Conservation (phyloP, 441 rosid genomes). For the Arabidopsis hybrid region DNA sequence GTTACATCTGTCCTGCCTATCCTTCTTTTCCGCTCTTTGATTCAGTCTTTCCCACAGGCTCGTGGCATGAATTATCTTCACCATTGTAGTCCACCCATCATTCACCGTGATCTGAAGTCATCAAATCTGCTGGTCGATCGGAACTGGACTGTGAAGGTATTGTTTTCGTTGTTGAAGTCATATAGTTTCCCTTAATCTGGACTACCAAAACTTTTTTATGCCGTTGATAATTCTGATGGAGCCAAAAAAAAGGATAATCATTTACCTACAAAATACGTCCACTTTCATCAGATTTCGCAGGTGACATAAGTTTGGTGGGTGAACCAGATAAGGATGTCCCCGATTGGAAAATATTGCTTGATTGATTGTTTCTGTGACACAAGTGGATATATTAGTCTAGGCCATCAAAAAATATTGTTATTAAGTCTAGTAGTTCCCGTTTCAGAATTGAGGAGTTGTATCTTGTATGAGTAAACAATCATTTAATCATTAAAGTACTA, state of each 20-base stretch:
- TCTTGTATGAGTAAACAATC: slow-evolving; percentile 4
- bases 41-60: slow-evolving; percentile 57
- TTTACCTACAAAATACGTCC: slow-evolving; percentile 18
- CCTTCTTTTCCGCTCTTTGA: slow-evolving; percentile 23
- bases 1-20: slow-evolving; percentile 26
- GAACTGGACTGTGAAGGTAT: slow-evolving; percentile 95
- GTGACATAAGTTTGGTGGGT: background rate
- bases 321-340: background rate
- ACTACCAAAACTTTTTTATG: background rate
- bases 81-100: slow-evolving; percentile 85
- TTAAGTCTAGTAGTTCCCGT: slow-evolving; percentile 1
- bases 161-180: slow-evolving; percentile 20
- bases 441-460: slow-evolving; percentile 15
- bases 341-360: background rate
- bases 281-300: background rate
- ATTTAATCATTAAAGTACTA: no score
- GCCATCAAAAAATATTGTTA: slow-evolving; percentile 13
- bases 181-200: slow-evolving; percentile 1
- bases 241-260: slow-evolving; percentile 22
- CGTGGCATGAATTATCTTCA: slow-evolving; percentile 98
- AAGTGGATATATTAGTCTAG: slow-evolving; percentile 9
- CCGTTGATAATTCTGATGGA: slow-evolving; percentile 9
- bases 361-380: slow-evolving; percentile 15
- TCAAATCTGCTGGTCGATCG: slow-evolving; percentile 92
- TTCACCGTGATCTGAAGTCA: slow-evolving; percentile 98